Base-by-base conservation (phyloP, 305 asterid genomes). In the Euphrasia arctica region DNA sequence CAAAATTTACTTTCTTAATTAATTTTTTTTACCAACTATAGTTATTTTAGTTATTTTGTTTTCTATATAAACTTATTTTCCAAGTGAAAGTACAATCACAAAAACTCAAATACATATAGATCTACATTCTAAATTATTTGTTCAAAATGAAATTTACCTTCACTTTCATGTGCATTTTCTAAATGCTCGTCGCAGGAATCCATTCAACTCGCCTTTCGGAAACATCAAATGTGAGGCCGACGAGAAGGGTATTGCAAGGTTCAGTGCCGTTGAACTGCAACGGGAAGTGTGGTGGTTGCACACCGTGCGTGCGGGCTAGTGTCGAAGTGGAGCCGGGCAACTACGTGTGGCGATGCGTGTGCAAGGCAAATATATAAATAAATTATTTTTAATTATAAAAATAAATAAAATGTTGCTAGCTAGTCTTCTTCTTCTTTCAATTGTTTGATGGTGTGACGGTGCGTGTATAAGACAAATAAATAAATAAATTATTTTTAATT, bases 211-310 rank as follows among this genome's bases (percentile, higher is more conserved):
- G 7, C 12, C 12, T 12, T 4, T 41, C 25, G 65, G 25, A 60
- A 29, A 42, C 4, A 3, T n/a, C 9, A 9, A 18, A 63, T 15
- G 11, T 4, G 6, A 56, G 45, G 65, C 11, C 11, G 51, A 11
- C 51, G 4, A 64, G 54, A 51, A 64, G 69, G 41, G 36, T 15
- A 5, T 10, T 54, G 32, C 69, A 64, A 39, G 61, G 70, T 18
- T 65, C 70, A 27, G 11, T 1, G 49, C 64, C 64, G n/a, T 57
- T 63, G 36, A 57, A 9, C 57, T 66, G 71, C 34, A 12, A 0
- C 49, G 48, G 58, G 2, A 28, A 14, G 50, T 66, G 71, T 36
- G 64, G 49, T 10, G 58, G 58, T 15, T 66, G 71, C 58, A 42
- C 36, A 50, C 49, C 71, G 9, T 66, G 71, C 71, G 5, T 27